Evolutionary conservation across 2,329 filamentous ascomycete species (phyloP).

Genomic region (Colletotrichum spinosum): DNA sequence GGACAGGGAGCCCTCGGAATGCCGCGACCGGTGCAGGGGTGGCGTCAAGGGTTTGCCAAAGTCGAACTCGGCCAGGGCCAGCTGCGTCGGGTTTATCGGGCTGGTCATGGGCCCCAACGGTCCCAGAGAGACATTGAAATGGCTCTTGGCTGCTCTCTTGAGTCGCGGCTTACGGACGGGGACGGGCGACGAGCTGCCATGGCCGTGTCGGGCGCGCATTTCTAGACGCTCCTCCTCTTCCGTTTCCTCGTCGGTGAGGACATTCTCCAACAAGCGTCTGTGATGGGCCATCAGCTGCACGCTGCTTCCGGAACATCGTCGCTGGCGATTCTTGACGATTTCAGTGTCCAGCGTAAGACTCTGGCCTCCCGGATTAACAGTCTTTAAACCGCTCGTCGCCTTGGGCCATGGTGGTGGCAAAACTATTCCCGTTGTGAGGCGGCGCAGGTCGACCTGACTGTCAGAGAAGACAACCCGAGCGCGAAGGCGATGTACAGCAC

Average conservation of each 20-base stretch:
- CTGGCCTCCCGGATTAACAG: conserved; percentile 39
- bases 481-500: conserved; percentile 76
- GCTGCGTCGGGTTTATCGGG: conserved; percentile 38
- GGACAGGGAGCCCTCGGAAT: conserved; percentile 20
- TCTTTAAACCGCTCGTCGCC: conserved; percentile 38
- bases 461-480: conserved; percentile 77
- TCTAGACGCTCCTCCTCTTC: conserved; percentile 58
- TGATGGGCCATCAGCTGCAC: conserved; percentile 53
- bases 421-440: conserved; percentile 51
- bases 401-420: conserved; percentile 43
- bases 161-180: conserved; percentile 53
- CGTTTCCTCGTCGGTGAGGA: conserved; percentile 57
- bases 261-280: conserved; percentile 51
- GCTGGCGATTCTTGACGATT: conserved; percentile 51
- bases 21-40: conserved; percentile 26
- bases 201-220: conserved; percentile 49
- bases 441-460: conserved; percentile 70
- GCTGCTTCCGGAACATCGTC: conserved; percentile 64
- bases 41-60: conserved; percentile 34
- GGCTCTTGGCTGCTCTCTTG: conserved; percentile 54
- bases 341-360: conserved; percentile 41
- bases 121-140: conserved; percentile 42
- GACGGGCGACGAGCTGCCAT: conserved; percentile 41
- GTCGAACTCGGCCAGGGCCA: conserved; percentile 42
- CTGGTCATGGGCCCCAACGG: conserved; percentile 43